phyloP scores from a whole-genome alignment of 305 asterid species.

The Solanum hybrid region DNA sequence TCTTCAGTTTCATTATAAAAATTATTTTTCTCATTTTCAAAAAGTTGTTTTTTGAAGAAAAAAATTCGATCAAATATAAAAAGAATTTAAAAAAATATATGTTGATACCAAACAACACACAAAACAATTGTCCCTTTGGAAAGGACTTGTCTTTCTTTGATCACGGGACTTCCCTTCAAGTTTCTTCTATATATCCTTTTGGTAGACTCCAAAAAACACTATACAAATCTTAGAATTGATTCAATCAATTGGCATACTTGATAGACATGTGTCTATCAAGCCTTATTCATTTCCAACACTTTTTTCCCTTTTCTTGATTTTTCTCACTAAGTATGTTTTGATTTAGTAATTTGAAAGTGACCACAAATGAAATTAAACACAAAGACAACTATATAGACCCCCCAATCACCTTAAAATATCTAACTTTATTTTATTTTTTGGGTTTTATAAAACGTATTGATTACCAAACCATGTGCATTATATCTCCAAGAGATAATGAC shows the following conservation, averaged over 20 bases:
- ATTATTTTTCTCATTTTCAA: neutral
- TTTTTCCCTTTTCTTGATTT: neutral
- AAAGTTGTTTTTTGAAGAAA: neutral
- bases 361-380: neutral
- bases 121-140: conserved; percentile 10
- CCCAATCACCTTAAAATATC: neutral
- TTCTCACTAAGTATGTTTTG: neutral
- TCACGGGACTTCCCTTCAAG: conserved; percentile 9
- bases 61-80: neutral
- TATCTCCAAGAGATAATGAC: conserved; percentile 37
- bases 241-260: neutral
- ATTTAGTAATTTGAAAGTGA: conserved; percentile 11
- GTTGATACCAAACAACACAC: neutral
- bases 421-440: neutral
- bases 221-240: neutral
- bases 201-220: conserved; percentile 14
- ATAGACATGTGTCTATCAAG: neutral
- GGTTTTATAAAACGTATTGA: conserved; percentile 1
- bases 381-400: neutral
- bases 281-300: neutral
- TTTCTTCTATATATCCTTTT: conserved; percentile 7
- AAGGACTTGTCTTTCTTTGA: neutral
- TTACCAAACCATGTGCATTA: conserved; percentile 47
- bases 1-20: neutral
- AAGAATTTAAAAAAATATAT: neutral